These are phyloP conservation scores for Mycena crocata DNA, from an alignment of 768 basidiomycete genomes.

Conservation along the genomic window DNA sequence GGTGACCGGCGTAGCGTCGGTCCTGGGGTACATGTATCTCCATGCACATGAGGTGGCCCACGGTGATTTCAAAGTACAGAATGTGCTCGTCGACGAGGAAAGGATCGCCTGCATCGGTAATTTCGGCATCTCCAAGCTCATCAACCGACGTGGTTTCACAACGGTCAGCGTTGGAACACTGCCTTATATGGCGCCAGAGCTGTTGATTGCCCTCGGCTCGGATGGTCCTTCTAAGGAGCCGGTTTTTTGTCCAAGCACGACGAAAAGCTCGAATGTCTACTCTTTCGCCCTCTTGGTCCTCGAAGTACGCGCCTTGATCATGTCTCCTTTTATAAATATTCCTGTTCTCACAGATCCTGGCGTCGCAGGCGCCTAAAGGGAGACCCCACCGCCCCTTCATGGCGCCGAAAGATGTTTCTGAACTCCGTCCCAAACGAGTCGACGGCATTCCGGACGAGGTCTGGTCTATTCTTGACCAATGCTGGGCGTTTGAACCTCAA, in stretches of 20 bases:
- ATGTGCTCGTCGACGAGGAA: slow-evolving; percentile 19
- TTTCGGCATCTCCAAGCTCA: slow-evolving; percentile 26
- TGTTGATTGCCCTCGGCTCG: slow-evolving; percentile 1
- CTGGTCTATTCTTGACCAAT: slow-evolving; percentile 4
- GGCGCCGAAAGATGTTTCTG: neutral
- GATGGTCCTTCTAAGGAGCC: neutral
- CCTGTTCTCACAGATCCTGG: neutral
- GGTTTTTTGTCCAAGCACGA: neutral
- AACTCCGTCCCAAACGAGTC: neutral
- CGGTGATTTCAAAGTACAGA: slow-evolving; percentile 27
- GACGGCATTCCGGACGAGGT: neutral
- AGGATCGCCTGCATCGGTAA: slow-evolving; percentile 19
- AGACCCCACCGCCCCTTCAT: neutral
- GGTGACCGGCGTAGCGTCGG: slow-evolving; percentile 1
- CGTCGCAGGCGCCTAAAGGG: slow-evolving; percentile 1
- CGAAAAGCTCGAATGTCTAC: slow-evolving; percentile 22
- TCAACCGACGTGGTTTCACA: slow-evolving; percentile 15
- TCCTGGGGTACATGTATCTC: slow-evolving; percentile 13
- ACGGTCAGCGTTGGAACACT: slow-evolving; percentile 19
- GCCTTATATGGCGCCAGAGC: slow-evolving; percentile 27
- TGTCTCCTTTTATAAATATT: no score
- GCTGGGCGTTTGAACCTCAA: neutral
- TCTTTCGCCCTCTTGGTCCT: slow-evolving; percentile 23
- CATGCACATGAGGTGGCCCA: slow-evolving; percentile 11
- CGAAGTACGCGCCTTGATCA: slow-evolving; percentile 11